A percentile compares a stretch with the other conserved stretches of the same genome.
phyloP scores from a whole-genome alignment of 345 rosid species.

The Pistacia integerrima region DNA sequence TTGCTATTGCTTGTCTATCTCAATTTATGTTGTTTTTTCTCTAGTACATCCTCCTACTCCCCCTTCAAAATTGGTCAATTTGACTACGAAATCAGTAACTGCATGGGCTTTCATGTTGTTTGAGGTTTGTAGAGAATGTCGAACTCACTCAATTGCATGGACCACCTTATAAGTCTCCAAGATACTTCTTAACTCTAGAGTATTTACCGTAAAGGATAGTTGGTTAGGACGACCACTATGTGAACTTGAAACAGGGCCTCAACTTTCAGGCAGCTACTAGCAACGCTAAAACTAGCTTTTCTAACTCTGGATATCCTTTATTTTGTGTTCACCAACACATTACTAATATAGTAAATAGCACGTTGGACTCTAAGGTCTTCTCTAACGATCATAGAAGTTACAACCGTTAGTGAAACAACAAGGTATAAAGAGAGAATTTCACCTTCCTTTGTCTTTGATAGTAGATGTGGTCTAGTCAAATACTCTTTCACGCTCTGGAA shows the following conservation, averaged over 20 bases:
- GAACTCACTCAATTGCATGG: no score
- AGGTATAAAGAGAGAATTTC: neutral
- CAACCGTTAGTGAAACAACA: neutral
- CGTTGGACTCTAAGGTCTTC: neutral
- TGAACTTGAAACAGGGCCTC: neutral
- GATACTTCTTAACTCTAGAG: no score
- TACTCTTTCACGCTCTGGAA: neutral
- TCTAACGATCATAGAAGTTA: neutral
- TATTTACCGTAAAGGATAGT: no score
- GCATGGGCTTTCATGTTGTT: no score
- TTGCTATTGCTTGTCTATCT: no score
- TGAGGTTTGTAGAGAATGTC: no score
- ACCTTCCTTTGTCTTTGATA: neutral
- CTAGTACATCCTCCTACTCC: no score
- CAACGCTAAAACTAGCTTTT: neutral
- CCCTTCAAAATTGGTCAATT: no score
- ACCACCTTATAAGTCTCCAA: no score
- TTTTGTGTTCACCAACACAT: neutral
- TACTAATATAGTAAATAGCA: neutral
- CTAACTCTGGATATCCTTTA: accelerated
- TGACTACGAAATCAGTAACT: no score
- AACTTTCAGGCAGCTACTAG: neutral
- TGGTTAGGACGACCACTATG: no score
- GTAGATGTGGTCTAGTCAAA: neutral
- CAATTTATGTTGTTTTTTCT: no score